Evolutionary conservation across 1,284 basidiomycete species (phyloP), one percentile per base, ranked within the genome.

Genomic region (Moniliophthora roreri): DNA sequence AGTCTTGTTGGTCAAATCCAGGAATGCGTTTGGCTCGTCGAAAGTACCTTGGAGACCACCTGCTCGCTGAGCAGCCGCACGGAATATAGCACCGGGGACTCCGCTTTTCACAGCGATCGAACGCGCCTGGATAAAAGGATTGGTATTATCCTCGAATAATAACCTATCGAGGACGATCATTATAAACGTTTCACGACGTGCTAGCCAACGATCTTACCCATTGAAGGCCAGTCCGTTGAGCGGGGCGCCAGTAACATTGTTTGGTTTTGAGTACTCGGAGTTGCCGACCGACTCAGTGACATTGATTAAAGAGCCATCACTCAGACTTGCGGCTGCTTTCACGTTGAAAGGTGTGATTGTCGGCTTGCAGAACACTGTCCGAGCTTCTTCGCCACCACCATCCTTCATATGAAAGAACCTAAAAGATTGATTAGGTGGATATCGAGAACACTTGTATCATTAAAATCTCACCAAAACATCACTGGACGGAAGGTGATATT

Each of bases 41-140:
- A 85, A 85, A 7, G 70, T 70, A 5, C 72, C 62, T 49, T 76
- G 67, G 0, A 67, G 59, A 2, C 79, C 78, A 35, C 64, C 63
- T 7, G 67, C 58, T 15, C 65, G 52, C 52, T 77, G 72, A 8
- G 64, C 59, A 1, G 81, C 82, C 49, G 70, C 66, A 9, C 72
- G 75, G 57, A 81, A 81, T 21, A 86, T 79, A 4, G 85, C 78
- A 5, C 78, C 78, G 16, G 85, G 75, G 1, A 87, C 63, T 10
- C 76, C 74, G 18, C 76, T 71, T 23, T 64, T 67, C 1, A 76
- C 77, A 1, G 81, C 69, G 2, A 59, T 66, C 0, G 79, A 77
- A 26, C 84, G 74, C 16, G 80, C 77, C 44, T 72, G 62, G 34
- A 83, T 68, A 59, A 80, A 82, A 0, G 69, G 54, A 58, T 80